Conservation (phyloP, 1,284 basidiomycete species). For the Tilletia indica region DNA sequence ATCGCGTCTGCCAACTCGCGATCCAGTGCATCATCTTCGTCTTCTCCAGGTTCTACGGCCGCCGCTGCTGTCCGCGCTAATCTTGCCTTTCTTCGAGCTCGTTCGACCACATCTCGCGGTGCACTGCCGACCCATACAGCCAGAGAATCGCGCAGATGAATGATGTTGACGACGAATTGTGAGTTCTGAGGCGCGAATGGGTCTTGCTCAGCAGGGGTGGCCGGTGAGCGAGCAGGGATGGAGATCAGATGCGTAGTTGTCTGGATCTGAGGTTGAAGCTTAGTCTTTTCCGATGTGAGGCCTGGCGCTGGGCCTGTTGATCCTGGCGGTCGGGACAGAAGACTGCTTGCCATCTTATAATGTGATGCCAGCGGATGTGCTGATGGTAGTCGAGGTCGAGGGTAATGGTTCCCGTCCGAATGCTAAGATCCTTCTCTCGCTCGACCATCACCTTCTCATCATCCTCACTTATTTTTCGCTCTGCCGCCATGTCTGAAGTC, state of each 20-base stretch:
- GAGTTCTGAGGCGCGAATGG: background rate
- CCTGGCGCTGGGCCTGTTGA: background rate
- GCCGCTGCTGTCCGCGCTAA: too few relatives aligned
- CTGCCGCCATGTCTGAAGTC: too few relatives aligned
- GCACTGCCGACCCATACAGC: slow-evolving; percentile 14
- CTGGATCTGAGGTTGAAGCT: background rate
- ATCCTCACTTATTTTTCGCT: too few relatives aligned
- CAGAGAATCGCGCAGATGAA: slow-evolving; percentile 14
- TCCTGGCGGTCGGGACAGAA: too few relatives aligned
- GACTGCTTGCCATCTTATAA: too few relatives aligned
- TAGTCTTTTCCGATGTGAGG: background rate
- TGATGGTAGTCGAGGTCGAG: too few relatives aligned
- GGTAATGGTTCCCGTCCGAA: too few relatives aligned
- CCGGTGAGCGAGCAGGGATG: background rate
- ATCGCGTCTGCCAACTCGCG: slow-evolving; percentile 4
- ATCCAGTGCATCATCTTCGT: background rate
- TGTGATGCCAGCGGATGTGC: too few relatives aligned
- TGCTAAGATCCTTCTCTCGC: too few relatives aligned
- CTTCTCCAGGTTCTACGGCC: background rate
- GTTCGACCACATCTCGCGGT: background rate
- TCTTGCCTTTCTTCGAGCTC: background rate
- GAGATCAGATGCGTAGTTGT: slow-evolving; percentile 8
- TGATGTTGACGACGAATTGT: slow-evolving; percentile 13
- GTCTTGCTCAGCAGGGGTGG: background rate
- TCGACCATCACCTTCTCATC: too few relatives aligned